Evolutionary conservation across 2,329 filamentous ascomycete genomes (phyloP).

Genomic region (Hymenoscyphus fraxineus): DNA sequence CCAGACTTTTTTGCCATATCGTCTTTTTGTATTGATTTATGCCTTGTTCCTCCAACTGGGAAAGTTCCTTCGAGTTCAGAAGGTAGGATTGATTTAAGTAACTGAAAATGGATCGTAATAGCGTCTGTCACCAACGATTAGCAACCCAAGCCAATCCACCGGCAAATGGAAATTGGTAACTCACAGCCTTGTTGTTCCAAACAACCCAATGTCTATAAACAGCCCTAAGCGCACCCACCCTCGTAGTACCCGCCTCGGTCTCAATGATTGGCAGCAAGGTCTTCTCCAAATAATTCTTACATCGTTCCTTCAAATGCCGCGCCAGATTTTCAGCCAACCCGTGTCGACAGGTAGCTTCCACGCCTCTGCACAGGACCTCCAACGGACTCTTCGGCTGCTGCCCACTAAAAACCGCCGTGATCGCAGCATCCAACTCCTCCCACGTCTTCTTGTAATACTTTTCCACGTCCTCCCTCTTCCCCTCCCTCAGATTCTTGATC

Average conservation of each 20-base stretch:
- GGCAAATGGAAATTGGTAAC: slow-evolving; percentile 27
- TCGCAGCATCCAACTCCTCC: slow-evolving; percentile 67
- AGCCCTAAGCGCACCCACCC: slow-evolving; percentile 60
- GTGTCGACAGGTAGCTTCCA: slow-evolving; percentile 86
- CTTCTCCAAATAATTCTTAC: slow-evolving; percentile 63
- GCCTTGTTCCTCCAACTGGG: slow-evolving; percentile 77
- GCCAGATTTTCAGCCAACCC: slow-evolving; percentile 67
- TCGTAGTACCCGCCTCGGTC: slow-evolving; percentile 46
- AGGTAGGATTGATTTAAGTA: slow-evolving; percentile 91
- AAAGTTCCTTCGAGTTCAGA: slow-evolving; percentile 64
- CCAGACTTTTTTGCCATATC: slow-evolving; percentile 38
- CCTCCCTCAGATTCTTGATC: slow-evolving; percentile 83
- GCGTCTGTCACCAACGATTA: slow-evolving; percentile 47
- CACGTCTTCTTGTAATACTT: slow-evolving; percentile 76
- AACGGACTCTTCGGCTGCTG: slow-evolving; percentile 65
- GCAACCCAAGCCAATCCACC: slow-evolving; percentile 4
- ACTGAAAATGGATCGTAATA: slow-evolving; percentile 84
- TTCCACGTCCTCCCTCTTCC: slow-evolving; percentile 58
- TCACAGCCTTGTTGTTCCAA: slow-evolving; percentile 76
- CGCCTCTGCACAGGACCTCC: slow-evolving; percentile 83
- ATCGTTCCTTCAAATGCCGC: slow-evolving; percentile 60
- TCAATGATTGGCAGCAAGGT: slow-evolving; percentile 55
- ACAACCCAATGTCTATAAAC: slow-evolving; percentile 61
- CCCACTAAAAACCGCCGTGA: slow-evolving; percentile 69
- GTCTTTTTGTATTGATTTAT: slow-evolving; percentile 69